These are phyloP conservation scores for Nepenthes mirabilis DNA, from an alignment of 148 eudicot species.

Conservation along the genomic window DNA sequence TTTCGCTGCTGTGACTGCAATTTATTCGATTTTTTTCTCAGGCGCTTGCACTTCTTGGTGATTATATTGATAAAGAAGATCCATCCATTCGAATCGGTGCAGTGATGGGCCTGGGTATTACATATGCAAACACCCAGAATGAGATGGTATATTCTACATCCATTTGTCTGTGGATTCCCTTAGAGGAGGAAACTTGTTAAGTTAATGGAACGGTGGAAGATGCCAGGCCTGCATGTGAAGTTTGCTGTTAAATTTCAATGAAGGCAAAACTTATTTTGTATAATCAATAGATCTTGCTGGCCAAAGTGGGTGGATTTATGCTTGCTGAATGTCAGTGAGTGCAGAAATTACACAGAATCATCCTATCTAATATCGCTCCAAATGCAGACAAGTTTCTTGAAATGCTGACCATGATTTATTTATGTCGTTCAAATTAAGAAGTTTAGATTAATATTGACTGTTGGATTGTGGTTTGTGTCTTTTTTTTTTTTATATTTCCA, in stretches of 20 bases:
- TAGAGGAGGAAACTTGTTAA: no score
- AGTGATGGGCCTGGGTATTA: slow-evolving; percentile 87
- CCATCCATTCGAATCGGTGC: slow-evolving; percentile 80
- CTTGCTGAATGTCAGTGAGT: no score
- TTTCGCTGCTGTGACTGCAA: background rate
- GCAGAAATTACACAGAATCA: no score
- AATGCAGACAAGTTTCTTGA: no score
- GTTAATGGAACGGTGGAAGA: no score
- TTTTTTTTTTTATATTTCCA: background rate
- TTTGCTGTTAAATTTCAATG: no score
- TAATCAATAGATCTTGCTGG: no score
- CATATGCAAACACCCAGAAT: slow-evolving; percentile 89
- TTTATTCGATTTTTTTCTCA: slow-evolving; percentile 11
- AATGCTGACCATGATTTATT: no score
- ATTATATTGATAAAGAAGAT: slow-evolving; percentile 70
- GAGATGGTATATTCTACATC: slow-evolving; percentile 42
- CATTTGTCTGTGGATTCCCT: background rate
- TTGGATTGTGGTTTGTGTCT: background rate
- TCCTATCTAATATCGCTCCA: no score
- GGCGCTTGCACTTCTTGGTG: slow-evolving; percentile 90
- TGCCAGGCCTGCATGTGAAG: background rate
- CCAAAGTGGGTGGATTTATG: no score
- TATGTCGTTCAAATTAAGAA: no score
- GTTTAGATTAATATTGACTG: background rate
- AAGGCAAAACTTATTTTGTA: no score